Conservation (phyloP, 2,329 filamentous ascomycete species). For the Colletotrichum navitas region DNA sequence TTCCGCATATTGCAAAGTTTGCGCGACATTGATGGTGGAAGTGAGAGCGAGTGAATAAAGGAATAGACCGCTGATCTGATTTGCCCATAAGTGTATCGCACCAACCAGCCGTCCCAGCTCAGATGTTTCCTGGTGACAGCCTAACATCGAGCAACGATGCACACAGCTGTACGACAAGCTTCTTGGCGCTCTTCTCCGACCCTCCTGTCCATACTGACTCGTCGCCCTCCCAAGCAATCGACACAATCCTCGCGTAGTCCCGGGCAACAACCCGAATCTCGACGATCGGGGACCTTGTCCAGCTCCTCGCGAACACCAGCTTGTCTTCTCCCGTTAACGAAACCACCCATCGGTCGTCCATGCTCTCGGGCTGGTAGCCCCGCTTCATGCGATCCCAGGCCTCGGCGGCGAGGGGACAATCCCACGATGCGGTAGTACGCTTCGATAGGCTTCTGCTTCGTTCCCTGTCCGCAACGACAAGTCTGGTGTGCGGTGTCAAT, state of each 20-base stretch:
- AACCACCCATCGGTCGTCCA: conserved; percentile 23
- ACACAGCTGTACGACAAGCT: conserved; percentile 13
- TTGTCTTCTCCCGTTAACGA: not conserved
- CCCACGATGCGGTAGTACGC: conserved; percentile 9
- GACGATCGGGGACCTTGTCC: conserved; percentile 12
- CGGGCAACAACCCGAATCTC: conserved; percentile 14
- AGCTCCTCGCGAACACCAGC: conserved; percentile 25
- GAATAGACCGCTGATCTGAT: no score
- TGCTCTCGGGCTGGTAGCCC: conserved; percentile 19
- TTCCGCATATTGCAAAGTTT: not conserved
- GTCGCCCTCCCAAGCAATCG: conserved; percentile 3
- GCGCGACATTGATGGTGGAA: not conserved
- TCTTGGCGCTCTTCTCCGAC: not conserved
- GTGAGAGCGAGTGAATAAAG: not conserved
- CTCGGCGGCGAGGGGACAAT: conserved; percentile 1
- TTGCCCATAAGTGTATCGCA: not conserved
- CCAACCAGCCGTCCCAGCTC: not conserved
- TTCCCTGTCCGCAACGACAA: not conserved
- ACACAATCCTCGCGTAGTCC: not conserved
- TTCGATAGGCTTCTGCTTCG: conserved; percentile 1
- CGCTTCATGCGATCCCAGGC: conserved; percentile 27
- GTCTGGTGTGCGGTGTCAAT: not conserved
- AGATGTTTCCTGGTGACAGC: not conserved
- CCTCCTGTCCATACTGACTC: not conserved
- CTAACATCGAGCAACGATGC: not conserved